These are phyloP conservation scores for Dalbergia oliveri DNA, from an alignment of 306 rosid species.

Conservation along the genomic window DNA sequence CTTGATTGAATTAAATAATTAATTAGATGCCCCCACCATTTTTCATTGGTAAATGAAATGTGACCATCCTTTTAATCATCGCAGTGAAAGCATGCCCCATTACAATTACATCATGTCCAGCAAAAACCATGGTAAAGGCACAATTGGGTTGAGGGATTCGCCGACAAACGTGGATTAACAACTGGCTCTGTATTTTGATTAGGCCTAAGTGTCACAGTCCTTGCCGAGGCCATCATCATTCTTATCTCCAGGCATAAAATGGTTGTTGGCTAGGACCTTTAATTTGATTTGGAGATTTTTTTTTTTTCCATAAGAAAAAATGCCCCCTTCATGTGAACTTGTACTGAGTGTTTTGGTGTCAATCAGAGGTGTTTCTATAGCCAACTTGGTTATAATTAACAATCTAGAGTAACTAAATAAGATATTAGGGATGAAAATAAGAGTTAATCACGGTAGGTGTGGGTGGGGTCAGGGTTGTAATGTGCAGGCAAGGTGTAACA, in stretches of 20 bases:
- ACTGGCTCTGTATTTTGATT: conserved; percentile 45
- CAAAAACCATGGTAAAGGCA: conserved; percentile 46
- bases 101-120: conserved; percentile 43
- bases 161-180: conserved; percentile 58
- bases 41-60: not conserved
- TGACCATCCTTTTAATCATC: conserved; percentile 15
- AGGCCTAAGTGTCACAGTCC: conserved; percentile 41
- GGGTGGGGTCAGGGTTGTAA: conserved; percentile 59
- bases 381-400: conserved; percentile 30
- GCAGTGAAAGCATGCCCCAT: conserved; percentile 18
- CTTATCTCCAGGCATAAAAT: conserved; percentile 48
- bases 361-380: conserved; percentile 35
- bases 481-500: conserved; percentile 63
- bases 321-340: not conserved
- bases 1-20: not conserved
- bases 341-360: conserved; percentile 12
- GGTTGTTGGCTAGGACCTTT: conserved; percentile 56
- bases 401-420: conserved; percentile 23
- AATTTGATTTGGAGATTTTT: not conserved
- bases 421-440: conserved; percentile 8
- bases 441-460: conserved; percentile 67
- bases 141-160: conserved; percentile 50
- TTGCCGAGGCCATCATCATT: conserved; percentile 29
- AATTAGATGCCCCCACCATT: not conserved
- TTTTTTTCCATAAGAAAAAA: not conserved